Conservation (phyloP, 208 protist species). For the Wallacemonas sp. region DNA sequence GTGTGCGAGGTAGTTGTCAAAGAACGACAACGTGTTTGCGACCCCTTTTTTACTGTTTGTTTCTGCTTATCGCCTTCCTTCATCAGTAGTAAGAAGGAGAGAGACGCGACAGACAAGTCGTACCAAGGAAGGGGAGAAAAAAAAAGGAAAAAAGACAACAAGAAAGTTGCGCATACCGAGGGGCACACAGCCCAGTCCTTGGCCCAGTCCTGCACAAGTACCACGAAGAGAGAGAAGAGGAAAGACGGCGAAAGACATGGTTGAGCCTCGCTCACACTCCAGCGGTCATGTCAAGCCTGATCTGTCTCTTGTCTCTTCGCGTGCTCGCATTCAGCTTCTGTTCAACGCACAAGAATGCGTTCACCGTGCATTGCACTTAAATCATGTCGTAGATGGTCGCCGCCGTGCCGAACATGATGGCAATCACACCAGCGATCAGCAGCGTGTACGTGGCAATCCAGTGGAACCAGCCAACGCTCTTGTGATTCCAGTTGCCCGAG, state of each 20-base stretch:
- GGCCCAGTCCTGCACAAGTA: neutral
- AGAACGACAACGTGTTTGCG: too few relatives aligned
- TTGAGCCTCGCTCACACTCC: too few relatives aligned
- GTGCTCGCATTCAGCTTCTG: too few relatives aligned
- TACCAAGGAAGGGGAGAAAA: too few relatives aligned
- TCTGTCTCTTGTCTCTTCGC: neutral
- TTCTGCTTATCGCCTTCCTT: too few relatives aligned
- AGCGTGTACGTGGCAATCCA: slow-evolving; percentile 74
- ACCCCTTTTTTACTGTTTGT: too few relatives aligned
- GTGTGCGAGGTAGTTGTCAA: too few relatives aligned
- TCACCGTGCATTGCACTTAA: neutral
- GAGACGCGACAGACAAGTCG: neutral
- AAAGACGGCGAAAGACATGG: neutral
- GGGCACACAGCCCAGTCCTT: too few relatives aligned
- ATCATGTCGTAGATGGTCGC: slow-evolving; percentile 52
- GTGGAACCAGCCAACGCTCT: slow-evolving; percentile 60
- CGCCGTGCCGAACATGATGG: slow-evolving; percentile 65
- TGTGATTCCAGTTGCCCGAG: slow-evolving; percentile 50
- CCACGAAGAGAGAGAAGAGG: neutral
- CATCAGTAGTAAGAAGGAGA: neutral
- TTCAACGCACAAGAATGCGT: neutral
- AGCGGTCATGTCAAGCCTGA: too few relatives aligned
- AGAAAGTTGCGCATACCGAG: too few relatives aligned
- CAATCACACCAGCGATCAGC: slow-evolving; percentile 68
- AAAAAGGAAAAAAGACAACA: neutral